Base-by-base conservation (phyloP, 2,329 filamentous ascomycete species). In the Acephala macrosclerotiorum region DNA sequence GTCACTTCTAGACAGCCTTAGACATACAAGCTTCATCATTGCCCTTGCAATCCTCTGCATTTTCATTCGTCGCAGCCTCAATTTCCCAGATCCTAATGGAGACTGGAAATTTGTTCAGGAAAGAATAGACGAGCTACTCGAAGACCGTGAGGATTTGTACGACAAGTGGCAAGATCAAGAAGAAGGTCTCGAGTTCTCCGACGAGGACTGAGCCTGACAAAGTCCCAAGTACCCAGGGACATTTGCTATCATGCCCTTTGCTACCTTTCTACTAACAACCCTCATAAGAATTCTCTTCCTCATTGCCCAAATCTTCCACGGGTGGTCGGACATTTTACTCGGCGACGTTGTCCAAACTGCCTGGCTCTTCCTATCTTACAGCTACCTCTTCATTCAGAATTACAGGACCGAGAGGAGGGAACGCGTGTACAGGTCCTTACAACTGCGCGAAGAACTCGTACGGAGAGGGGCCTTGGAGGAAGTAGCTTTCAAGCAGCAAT, bases 191-290 rank as follows among this genome's bases (percentile, higher is more conserved):
- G 29, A 33, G 9, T 33, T 42, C 38, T 4, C 3, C 5, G 38
- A 42, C 5, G 38, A 42, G 38, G 38, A 42, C 14, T 42, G 38
- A 42, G 3, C 12, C 38, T 6, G 38, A 14, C 9, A 33, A 42
- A n/a, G 38, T 16, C 38, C 12, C 12, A 3, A 14, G 18, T 12
- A 42, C 5, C 38, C 38, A n/a, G 38, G 38, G 7, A 49, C 16
- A 18, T 16, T 47, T 49, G 45, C 45, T 49, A 49, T 49, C 45
- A 49, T 49, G 20, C n/a, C n/a, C 45, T 2, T 49, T 49, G 20
- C n/a, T 49, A 49, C 7, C 45, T 53, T 33, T 14, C 25, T 33
- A 2, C 5, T 53, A n/a, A 25, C 16, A 25, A 53, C 33, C n/a
- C 3, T 22, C 7, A n/a, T 12, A 12, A 29, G 3, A 29, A 18